These are phyloP conservation scores for Linum usitatissimum DNA, from an alignment of 345 rosid species.

Conservation along the genomic window DNA sequence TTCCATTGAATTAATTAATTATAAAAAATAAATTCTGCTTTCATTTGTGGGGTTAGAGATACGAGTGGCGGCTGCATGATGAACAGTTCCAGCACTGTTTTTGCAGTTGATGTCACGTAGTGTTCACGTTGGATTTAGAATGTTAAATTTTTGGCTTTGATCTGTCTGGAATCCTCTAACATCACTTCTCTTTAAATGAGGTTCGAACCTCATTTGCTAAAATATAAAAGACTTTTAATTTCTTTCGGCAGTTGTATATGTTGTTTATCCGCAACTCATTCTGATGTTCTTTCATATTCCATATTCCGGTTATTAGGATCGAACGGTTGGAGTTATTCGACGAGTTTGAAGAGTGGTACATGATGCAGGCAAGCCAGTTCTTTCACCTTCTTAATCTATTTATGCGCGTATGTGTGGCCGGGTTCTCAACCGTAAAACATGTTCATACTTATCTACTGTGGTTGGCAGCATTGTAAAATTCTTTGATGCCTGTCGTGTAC, in stretches of 20 bases:
- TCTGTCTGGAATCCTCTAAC: no score
- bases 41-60: not conserved
- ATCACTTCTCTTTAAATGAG: no score
- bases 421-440: constrained; percentile 6
- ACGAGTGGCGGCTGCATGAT: not conserved
- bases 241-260: not conserved
- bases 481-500: constrained; percentile 7
- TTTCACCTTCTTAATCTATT: constrained; percentile 1
- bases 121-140: not conserved
- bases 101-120: not conserved
- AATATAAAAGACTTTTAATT: not conserved
- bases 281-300: constrained; percentile 16
- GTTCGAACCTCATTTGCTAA: no score
- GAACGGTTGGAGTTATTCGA: constrained; percentile 87
- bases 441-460: constrained; percentile 4
- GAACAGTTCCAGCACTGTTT: not conserved
- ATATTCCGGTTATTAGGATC: constrained; percentile 44
- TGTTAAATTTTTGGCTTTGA: not conserved
- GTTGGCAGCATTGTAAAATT: not conserved
- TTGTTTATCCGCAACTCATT: constrained; percentile 7
- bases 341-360: constrained; percentile 96
- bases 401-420: constrained; percentile 6
- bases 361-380: constrained; percentile 87
- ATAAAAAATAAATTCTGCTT: no score
- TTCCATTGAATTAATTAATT: no score